Conservation (phyloP, 805 yeast genomes). For the Metschnikowia drakensbergensis region DNA sequence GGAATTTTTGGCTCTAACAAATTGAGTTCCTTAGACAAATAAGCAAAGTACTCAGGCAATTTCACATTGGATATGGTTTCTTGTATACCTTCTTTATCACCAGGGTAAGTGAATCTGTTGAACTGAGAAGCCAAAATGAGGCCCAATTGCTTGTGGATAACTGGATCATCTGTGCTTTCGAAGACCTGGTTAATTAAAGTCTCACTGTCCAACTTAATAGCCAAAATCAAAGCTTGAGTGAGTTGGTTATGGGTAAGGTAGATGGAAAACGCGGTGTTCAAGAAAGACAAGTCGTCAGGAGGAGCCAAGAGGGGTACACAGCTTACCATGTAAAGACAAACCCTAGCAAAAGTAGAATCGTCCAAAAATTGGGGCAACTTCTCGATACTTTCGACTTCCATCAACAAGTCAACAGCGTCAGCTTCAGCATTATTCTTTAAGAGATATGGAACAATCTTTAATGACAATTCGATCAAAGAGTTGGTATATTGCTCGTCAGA, state of each 20-base stretch:
- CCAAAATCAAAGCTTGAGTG: constrained; percentile 86
- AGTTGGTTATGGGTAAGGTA: constrained; percentile 74
- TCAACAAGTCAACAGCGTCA: constrained; percentile 90
- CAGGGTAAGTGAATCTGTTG: constrained; percentile 64
- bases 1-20: constrained; percentile 88
- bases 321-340: constrained; percentile 89
- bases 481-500: constrained; percentile 30
- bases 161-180: constrained; percentile 68
- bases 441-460: constrained; percentile 83
- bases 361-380: constrained; percentile 81
- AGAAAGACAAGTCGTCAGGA: constrained; percentile 83
- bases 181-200: constrained; percentile 74
- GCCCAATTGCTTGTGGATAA: constrained; percentile 85
- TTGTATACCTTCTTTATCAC: constrained; percentile 66
- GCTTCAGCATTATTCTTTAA: constrained; percentile 96
- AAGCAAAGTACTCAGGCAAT: constrained; percentile 72
- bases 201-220: constrained; percentile 84
- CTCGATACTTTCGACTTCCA: constrained; percentile 86
- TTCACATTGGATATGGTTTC: constrained; percentile 79
- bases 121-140: constrained; percentile 85
- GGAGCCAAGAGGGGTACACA: constrained; percentile 97
- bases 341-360: constrained; percentile 77
- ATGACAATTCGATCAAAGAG: constrained; percentile 59
- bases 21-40: constrained; percentile 82
- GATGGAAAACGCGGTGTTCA: constrained; percentile 84